Evolutionary conservation across 768 basidiomycete species (phyloP).

Genomic region (Termitomyces sp.): DNA sequence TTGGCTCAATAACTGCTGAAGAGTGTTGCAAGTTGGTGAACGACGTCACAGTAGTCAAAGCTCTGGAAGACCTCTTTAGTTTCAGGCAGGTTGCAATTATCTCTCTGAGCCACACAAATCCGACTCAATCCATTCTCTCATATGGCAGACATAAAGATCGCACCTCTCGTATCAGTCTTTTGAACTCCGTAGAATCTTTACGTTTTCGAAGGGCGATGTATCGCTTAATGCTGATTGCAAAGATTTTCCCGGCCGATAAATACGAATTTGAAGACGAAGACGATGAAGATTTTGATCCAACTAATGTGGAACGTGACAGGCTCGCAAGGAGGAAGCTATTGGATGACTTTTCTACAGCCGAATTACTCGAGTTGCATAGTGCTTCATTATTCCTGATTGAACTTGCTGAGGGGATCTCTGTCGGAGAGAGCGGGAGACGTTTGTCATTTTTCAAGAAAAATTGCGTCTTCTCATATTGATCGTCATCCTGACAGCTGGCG

Average conservation of each 20-base stretch:
- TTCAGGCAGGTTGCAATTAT: slow-evolving; percentile 25
- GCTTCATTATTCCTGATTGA: slow-evolving; percentile 15
- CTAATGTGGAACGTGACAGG: slow-evolving; percentile 1
- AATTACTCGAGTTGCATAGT: slow-evolving; percentile 17
- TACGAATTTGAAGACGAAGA: slow-evolving; percentile 6
- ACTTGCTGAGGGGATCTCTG: slow-evolving; percentile 5
- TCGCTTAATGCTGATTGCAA: slow-evolving; percentile 15
- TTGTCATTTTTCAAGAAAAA: not conserved
- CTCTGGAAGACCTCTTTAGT: slow-evolving; percentile 38
- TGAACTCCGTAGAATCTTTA: slow-evolving; percentile 29
- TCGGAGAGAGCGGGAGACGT: slow-evolving; percentile 1
- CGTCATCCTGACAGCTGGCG: not conserved
- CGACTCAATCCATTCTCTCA: not conserved
- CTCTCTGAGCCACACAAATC: not conserved
- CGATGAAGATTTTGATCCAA: slow-evolving; percentile 6
- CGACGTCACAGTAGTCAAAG: slow-evolving; percentile 22
- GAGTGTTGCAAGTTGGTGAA: slow-evolving; percentile 21
- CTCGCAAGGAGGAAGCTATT: slow-evolving; percentile 12
- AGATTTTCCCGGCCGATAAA: slow-evolving; percentile 7
- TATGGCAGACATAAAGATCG: slow-evolving; percentile 38
- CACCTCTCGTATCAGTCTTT: slow-evolving; percentile 23
- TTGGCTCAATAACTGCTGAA: slow-evolving; percentile 17
- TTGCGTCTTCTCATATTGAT: not conserved
- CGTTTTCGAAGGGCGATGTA: slow-evolving; percentile 21
- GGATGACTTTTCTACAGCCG: slow-evolving; percentile 7